Base-by-base conservation (phyloP, 352 stramenopile genomes). In the Phytopythium oedochilum region DNA sequence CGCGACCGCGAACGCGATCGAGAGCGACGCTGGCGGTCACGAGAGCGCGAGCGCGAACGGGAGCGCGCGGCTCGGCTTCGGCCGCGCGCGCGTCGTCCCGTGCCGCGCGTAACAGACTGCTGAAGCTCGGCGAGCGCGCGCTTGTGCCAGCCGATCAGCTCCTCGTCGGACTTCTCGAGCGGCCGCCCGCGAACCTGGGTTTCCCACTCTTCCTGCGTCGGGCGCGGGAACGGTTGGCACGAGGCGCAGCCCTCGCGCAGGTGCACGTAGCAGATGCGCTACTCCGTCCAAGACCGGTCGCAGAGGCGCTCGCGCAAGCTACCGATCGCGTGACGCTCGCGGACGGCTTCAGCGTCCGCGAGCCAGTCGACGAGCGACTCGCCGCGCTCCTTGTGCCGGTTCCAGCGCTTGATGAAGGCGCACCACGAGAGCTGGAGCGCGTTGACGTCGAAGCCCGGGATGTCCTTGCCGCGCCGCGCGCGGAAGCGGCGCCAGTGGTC, bases 321-420 rank as follows among this genome's bases (percentile, higher is more conserved):
- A 2, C 43, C 23, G 23, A 49, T 31, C 2, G 43, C 18, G 23
- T 34, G 43, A 2, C 12, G 8, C 6, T 22, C 23, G 15, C 17
- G 43, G 22, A 14, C 18, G 8, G 2, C 32, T 3, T 54, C 47
- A 8, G n/a, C 22, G 18, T n/a, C 10, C 15, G 18, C 17, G 31
- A 46, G 39, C 39, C 45, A 52, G 26, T 14, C 45, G 26, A 52
- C 18, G 18, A 39, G 26, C 5, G 26, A 39, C 20, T 26, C 14
- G 28, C 45, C 45, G 12, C 15, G 1, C 26, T 7, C 1, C 15
- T 28, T 12, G 45, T 15, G 20, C 14, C 11, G 26, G 23, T 40
- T 52, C 45, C 26, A 39, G 45, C 45, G 23, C 29, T 52, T 52
- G 23, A 52, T 52, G 45, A 52, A 52, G 12, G 26, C 45, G 45